Base-by-base conservation (phyloP, 2,329 filamentous ascomycete species). In the Exophiala calicioides region DNA sequence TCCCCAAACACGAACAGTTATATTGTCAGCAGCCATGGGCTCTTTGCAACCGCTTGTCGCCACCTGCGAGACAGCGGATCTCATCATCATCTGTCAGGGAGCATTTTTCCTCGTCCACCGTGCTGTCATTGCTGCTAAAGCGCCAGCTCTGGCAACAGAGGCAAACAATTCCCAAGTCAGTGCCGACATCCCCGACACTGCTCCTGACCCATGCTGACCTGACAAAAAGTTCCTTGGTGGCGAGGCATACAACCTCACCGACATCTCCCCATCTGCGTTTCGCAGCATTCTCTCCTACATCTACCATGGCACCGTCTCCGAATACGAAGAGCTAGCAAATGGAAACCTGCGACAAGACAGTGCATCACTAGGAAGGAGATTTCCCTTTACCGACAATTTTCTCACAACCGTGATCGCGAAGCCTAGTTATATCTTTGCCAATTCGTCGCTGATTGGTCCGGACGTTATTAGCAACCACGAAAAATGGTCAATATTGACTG, bases 101-200 rank as follows among this genome's bases (percentile, higher is more conserved):
- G 26, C 44, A 19, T 44, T 50, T 23, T 50, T 50, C 24, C 27
- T 44, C 13, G 41, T 44, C n/a, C 47, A 50, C 41, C 35, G 32
- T 15, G 18, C 40, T n/a, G 30, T 45, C 30, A 19, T 50, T 15
- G 34, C 21, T 12, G 26, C 39, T 9, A 33, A 34, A 20, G 44
- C 39, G 2, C 19, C 33, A n/a, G 29, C 44, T 12, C 27, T 49
- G 21, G 30, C 21, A 10, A 13, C 4, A 21, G 36, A 36, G 13
- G 20, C 30, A 8, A 24, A 24, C 29, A 18, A 15, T 21, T 50
- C 47, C 24, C 3, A 21, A 35, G 47, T 50, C 32, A 35, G 10
- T 12, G 30, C 23, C 19, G 10, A 24, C 19, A 19, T 42, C 9
- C 9, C 13, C 12, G 30, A 6, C 10, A 10, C 16, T 12, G 9